Percentiles rank a stretch among this genome's conserved stretches.
Evolutionary conservation across 768 basidiomycete species (phyloP).

Genomic region (Pseudohyphozyma bogoriensis): DNA sequence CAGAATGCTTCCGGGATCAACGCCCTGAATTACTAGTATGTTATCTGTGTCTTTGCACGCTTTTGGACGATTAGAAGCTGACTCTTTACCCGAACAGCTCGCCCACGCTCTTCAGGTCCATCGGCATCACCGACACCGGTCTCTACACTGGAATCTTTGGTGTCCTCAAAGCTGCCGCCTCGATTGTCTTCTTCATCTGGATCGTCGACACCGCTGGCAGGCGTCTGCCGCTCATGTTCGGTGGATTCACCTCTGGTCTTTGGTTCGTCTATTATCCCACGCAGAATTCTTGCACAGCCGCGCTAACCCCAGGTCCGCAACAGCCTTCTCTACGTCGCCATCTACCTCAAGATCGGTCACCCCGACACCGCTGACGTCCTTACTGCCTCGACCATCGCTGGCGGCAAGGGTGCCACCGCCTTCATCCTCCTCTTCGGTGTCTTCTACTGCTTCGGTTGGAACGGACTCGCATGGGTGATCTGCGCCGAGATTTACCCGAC

Average conservation of each 20-base stretch:
- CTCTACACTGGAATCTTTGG: slow-evolving; percentile 48
- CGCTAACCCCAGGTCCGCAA: no score
- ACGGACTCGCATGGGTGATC: slow-evolving; percentile 46
- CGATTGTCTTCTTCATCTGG: slow-evolving; percentile 42
- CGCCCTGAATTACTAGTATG: slow-evolving; percentile 36
- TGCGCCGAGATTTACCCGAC: slow-evolving; percentile 43
- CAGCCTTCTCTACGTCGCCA: slow-evolving; percentile 42
- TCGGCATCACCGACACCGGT: slow-evolving; percentile 41
- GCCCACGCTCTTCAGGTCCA: slow-evolving; percentile 45
- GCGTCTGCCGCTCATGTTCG: slow-evolving; percentile 41
- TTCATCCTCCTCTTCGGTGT: slow-evolving; percentile 34
- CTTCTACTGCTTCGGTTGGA: slow-evolving; percentile 45
- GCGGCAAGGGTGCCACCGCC: slow-evolving; percentile 10
- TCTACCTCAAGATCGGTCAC: slow-evolving; percentile 29
- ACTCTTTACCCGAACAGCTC: no score
- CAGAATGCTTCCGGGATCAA: slow-evolving; percentile 42
- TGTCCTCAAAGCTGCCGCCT: slow-evolving; percentile 38
- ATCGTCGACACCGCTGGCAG: slow-evolving; percentile 44
- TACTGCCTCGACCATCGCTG: slow-evolving; percentile 4
- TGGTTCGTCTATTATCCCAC: no score
- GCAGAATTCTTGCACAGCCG: no score
- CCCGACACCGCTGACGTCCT: background rate
- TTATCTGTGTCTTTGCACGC: slow-evolving; percentile 34
- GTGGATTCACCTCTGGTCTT: slow-evolving; percentile 40
- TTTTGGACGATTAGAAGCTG: background rate